Percentiles rank a stretch among this genome's conserved stretches.
These are phyloP conservation scores for Rhodamnia rubescens DNA, from an alignment of 345 rosid species.

Conservation along the genomic window DNA sequence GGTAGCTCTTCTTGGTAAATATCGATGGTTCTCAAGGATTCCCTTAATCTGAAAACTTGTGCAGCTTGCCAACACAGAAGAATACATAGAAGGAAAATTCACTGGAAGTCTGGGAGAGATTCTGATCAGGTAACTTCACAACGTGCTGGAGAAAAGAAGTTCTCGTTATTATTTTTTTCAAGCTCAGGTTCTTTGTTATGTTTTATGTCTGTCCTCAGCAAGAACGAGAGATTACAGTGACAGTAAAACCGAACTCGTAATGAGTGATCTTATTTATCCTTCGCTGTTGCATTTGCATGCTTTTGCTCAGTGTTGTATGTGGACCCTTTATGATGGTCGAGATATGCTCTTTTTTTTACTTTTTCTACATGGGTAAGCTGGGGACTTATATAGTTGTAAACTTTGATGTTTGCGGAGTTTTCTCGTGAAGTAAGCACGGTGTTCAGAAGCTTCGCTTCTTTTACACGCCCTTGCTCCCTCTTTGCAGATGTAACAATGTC, in stretches of 20 bases:
- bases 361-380: neutral
- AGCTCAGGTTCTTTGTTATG: neutral
- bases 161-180: neutral
- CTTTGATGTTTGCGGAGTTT: neutral
- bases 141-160: neutral
- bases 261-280: neutral
- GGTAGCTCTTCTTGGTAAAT: neutral
- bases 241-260: neutral
- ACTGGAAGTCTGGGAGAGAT: conserved; percentile 88
- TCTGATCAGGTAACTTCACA: conserved; percentile 56
- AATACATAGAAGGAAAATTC: conserved; percentile 73
- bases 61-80: conserved; percentile 89
- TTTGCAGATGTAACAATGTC: conserved; percentile 82
- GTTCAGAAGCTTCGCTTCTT: neutral
- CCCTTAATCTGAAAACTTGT: neutral
- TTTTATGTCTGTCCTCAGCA: neutral
- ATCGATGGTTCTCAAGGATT: neutral
- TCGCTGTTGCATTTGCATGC: neutral
- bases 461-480: neutral
- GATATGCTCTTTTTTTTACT: neutral
- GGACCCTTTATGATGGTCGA: neutral
- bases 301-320: neutral
- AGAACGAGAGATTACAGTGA: neutral
- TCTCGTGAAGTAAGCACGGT: neutral
- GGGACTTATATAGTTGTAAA: neutral